These are phyloP conservation scores for Bipolaris zeicola DNA, from an alignment of 2,329 filamentous ascomycete genomes.

Conservation along the genomic window DNA sequence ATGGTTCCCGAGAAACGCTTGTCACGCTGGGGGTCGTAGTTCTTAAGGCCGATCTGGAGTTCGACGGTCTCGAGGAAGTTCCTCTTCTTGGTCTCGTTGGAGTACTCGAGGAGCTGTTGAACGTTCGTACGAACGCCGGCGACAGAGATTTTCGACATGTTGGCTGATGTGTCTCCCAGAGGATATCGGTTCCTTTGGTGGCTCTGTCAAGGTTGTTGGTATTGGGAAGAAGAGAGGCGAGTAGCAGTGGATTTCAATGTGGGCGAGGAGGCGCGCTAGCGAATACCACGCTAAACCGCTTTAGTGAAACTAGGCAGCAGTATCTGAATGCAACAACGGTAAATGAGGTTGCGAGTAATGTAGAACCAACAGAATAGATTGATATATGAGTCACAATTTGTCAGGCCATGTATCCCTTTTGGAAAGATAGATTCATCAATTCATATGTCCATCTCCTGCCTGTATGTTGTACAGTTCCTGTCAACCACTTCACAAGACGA, in stretches of 20 bases:
- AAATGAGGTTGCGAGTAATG: not conserved
- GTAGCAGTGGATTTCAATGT: constrained; percentile 25
- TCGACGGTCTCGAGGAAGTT: constrained; percentile 97
- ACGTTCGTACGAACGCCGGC: constrained; percentile 97
- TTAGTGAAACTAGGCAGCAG: not conserved
- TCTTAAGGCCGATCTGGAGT: constrained; percentile 59
- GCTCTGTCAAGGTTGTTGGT: constrained; percentile 45
- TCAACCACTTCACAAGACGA: not conserved
- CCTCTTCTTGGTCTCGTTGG: constrained; percentile 91
- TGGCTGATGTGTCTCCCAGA: constrained; percentile 56
- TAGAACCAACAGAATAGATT: not conserved
- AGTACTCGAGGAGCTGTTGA: constrained; percentile 93
- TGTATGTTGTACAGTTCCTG: not conserved
- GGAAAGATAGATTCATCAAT: not conserved
- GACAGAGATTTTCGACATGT: constrained; percentile 85
- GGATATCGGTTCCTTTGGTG: constrained; percentile 48
- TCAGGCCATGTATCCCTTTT: not conserved
- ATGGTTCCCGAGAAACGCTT: constrained; percentile 99
- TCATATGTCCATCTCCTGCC: not conserved
- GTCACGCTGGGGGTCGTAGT: constrained; percentile 89
- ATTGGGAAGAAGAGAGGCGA: constrained; percentile 27
- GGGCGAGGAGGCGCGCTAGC: constrained; percentile 19
- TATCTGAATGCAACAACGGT: not conserved
- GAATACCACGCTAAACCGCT: constrained; percentile 16
- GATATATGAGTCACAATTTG: not conserved